Percentiles rank a stretch among this genome's conserved stretches.
These are phyloP conservation scores for Adansonia grandidieri DNA, from an alignment of 441 rosid species.

Conservation along the genomic window DNA sequence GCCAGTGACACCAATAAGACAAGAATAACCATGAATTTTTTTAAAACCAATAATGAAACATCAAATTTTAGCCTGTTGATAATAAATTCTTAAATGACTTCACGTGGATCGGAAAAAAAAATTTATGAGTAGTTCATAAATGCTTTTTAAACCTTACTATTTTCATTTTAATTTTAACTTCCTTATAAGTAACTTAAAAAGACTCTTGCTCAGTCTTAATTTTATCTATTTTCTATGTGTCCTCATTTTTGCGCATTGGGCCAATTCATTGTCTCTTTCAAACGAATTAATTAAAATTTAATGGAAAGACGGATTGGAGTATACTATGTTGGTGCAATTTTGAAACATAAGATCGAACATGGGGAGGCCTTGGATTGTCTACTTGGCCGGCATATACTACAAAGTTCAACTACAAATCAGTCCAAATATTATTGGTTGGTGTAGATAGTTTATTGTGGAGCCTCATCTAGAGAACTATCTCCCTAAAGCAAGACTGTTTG, in stretches of 20 bases:
- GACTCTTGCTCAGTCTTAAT: background rate
- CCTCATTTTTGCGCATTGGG: background rate
- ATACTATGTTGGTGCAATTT: background rate
- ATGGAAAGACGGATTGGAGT: background rate
- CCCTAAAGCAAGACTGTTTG: background rate
- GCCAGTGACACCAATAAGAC: too few species aligned
- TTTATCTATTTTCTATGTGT: background rate
- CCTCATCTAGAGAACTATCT: background rate
- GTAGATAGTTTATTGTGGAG: background rate
- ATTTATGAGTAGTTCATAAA: too few species aligned
- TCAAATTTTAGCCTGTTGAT: too few species aligned
- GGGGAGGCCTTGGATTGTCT: conserved; percentile 24
- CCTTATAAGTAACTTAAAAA: background rate
- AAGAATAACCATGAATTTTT: too few species aligned
- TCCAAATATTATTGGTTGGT: background rate
- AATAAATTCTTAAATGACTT: too few species aligned
- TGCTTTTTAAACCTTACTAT: too few species aligned
- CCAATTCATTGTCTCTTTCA: background rate
- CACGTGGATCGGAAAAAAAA: too few species aligned
- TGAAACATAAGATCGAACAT: background rate
- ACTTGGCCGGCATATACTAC: conserved; percentile 20
- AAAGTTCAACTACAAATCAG: background rate
- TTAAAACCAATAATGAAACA: too few species aligned
- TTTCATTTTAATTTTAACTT: too few species aligned
- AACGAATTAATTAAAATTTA: background rate